These are phyloP conservation scores for Vachellia collinsii DNA, from an alignment of 306 rosid genomes.

Conservation along the genomic window DNA sequence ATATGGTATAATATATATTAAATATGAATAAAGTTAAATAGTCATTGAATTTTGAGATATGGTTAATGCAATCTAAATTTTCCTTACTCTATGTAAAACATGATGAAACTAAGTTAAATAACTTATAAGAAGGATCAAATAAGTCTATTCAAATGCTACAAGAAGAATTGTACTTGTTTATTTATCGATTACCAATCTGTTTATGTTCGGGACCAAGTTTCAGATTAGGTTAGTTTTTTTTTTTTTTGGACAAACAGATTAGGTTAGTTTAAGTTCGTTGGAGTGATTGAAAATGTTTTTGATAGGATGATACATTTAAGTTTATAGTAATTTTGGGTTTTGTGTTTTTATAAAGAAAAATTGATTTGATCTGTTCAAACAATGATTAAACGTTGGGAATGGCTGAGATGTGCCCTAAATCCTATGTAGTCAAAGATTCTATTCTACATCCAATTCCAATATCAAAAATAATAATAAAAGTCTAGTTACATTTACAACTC, in stretches of 20 bases:
- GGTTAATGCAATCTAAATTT: too few relatives aligned
- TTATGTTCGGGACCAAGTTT: neutral
- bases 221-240: neutral
- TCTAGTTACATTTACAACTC: neutral
- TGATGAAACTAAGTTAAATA: too few relatives aligned
- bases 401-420: neutral
- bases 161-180: too few relatives aligned
- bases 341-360: neutral
- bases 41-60: too few relatives aligned
- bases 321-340: neutral
- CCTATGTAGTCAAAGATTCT: conserved; percentile 24
- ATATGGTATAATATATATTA: too few relatives aligned
- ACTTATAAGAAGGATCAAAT: too few relatives aligned
- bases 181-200: neutral
- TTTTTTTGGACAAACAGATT: too few relatives aligned
- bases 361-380: neutral
- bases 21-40: too few relatives aligned
- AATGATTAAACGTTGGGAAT: conserved; percentile 10
- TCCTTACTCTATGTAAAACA: too few relatives aligned
- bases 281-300: neutral
- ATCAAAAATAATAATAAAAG: neutral
- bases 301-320: neutral
- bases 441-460: neutral
- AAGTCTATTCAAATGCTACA: too few relatives aligned
- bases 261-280: neutral